Evolutionary conservation across 2,329 filamentous ascomycete genomes (phyloP), one percentile per base, ranked within the genome.

Genomic region (Hypoxylon sp.): DNA sequence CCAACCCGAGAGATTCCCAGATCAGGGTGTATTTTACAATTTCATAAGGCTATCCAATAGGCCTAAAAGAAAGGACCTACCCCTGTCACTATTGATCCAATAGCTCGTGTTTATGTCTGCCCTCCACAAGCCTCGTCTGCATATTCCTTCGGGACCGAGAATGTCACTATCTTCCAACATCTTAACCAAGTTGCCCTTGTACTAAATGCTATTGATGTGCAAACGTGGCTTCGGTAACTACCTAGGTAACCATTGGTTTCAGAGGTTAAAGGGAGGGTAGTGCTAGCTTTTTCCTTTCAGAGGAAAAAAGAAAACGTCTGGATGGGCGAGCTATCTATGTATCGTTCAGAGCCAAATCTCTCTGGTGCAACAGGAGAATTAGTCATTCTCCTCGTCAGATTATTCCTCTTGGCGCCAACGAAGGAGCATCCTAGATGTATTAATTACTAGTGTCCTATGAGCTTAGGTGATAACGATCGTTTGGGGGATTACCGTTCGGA

Each of bases 11-110:
- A 39, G 47, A 54, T 46, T 62, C 54, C 62, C 48, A 8, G n/a
- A 60, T 54, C 19, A 33, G 66, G 48, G 13, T 26, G 22, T 29
- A 51, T 53, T 50, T 59, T 60, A 22, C 33, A 13, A 48, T 33
- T 47, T 52, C 46, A 59, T 59, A 70, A 67, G 67, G 67, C 67
- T 67, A 24, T 67, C 67, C 64, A 70, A 70, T 70, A 39, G 42
- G 13, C 14, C 26, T 8, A 33, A 22, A 29, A 50, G 29, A 17
- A 59, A 61, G 8, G 29, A 17, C 39, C 1, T 39, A 22, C 29
- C 58, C 63, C 44, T 67, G 59, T 59, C 42, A 24, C 9, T 22
- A 14, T 59, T 24, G 46, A 64, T 19, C 67, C 67, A 70, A 67
- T 70, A 64, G 47, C 22, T 61, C 47, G 44, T 52, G 31, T 31